phyloP scores from a whole-genome alignment of 2,329 filamentous ascomycete species.

The Coniochaeta sp. region DNA sequence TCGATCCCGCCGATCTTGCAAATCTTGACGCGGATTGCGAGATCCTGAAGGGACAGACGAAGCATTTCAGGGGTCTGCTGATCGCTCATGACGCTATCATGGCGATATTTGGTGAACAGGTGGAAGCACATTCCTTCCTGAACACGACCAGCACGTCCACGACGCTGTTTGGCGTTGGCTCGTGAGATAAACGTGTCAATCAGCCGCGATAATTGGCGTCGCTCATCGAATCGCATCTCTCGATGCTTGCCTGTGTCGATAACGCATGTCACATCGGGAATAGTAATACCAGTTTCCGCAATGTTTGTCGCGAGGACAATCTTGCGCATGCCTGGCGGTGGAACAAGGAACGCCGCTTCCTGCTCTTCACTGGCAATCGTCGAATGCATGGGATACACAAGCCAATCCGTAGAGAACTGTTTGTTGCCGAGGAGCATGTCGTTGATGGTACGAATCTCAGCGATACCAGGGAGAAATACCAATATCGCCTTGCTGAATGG shows the following conservation, averaged over 20 bases:
- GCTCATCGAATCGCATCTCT: slow-evolving; percentile 95
- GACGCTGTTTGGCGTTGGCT: slow-evolving; percentile 90
- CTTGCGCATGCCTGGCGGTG: slow-evolving; percentile 75
- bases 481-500: slow-evolving; percentile 83
- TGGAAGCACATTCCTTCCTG: slow-evolving; percentile 95
- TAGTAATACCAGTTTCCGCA: slow-evolving; percentile 96
- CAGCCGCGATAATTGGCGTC: slow-evolving; percentile 79
- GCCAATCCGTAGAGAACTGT: slow-evolving; percentile 69
- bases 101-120: slow-evolving; percentile 82
- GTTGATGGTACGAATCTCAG: slow-evolving; percentile 83
- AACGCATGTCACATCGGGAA: slow-evolving; percentile 94
- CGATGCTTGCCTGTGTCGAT: slow-evolving; percentile 96
- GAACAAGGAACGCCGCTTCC: slow-evolving; percentile 82
- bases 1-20: slow-evolving; percentile 94
- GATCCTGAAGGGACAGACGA: slow-evolving; percentile 83
- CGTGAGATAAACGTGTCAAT: slow-evolving; percentile 93
- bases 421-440: slow-evolving; percentile 74
- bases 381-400: slow-evolving; percentile 85
- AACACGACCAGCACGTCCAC: slow-evolving; percentile 89
- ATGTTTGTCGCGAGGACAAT: slow-evolving; percentile 98
- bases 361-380: slow-evolving; percentile 95
- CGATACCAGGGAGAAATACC: slow-evolving; percentile 92
- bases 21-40: slow-evolving; percentile 94
- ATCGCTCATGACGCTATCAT: slow-evolving; percentile 78
- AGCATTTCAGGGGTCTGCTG: slow-evolving; percentile 97